Evolutionary conservation across 176 grass and related monocot genomes (phyloP).

Genomic region (Avena eriantha): DNA sequence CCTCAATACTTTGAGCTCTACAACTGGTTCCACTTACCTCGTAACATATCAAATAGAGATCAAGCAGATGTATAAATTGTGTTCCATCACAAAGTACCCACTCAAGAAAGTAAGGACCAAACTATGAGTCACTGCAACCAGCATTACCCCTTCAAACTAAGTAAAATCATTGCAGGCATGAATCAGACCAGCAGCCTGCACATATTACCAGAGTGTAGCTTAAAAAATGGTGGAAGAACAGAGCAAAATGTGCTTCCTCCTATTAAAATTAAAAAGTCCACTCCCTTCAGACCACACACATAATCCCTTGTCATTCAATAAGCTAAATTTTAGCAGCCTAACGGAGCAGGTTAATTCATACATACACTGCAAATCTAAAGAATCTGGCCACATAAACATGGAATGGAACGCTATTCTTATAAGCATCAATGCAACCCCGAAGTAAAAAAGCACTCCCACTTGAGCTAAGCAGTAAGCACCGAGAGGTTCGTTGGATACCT

Average conservation of each 20-base stretch:
- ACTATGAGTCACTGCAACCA: background rate
- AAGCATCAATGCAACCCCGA: background rate
- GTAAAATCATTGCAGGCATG: background rate
- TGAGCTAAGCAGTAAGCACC: conserved; percentile 28
- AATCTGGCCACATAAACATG: background rate
- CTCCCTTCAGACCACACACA: background rate
- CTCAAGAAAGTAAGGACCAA: background rate
- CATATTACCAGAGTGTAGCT: background rate
- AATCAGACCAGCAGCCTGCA: background rate
- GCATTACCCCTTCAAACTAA: background rate
- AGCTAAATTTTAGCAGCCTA: background rate
- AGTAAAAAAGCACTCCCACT: background rate
- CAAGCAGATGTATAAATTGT: background rate
- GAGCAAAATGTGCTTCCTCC: background rate
- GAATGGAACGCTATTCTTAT: background rate
- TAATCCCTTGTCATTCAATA: background rate
- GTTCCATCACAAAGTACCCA: background rate
- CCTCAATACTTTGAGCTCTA: conserved; percentile 5
- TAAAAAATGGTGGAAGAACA: background rate
- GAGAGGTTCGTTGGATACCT: conserved; percentile 42
- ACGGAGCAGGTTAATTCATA: background rate
- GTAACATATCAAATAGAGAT: background rate
- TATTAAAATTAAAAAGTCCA: background rate
- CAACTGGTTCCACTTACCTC: background rate
- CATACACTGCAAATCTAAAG: background rate